Conservation (phyloP, 2,329 filamentous ascomycete genomes). For the Thelonectria olida region DNA sequence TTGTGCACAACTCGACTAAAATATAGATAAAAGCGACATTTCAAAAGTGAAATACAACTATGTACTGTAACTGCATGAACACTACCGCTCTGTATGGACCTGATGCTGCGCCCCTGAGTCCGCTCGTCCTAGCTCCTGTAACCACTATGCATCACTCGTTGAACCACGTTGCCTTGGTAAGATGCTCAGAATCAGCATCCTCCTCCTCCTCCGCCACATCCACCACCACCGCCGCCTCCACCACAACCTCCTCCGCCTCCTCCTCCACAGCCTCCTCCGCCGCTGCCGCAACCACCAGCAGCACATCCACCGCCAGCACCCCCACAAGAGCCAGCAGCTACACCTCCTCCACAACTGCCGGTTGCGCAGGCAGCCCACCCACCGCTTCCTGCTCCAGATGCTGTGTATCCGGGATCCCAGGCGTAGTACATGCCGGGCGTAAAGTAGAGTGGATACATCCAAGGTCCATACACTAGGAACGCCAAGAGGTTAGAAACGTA, state of each 20-base stretch:
- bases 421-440: slow-evolving; percentile 57
- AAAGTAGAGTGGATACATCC: slow-evolving; percentile 53
- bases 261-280: slow-evolving; percentile 22
- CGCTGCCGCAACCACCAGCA: slow-evolving; percentile 30
- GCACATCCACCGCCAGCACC: slow-evolving; percentile 47
- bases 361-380: slow-evolving; percentile 50
- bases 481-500: accelerated
- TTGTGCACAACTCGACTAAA: too few relatives aligned
- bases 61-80: too few relatives aligned
- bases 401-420: slow-evolving; percentile 49
- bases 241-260: slow-evolving; percentile 24
- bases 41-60: too few relatives aligned
- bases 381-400: slow-evolving; percentile 45
- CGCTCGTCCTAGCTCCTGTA: too few relatives aligned
- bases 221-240: slow-evolving; percentile 30
- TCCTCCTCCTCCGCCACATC: slow-evolving; percentile 21
- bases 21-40: too few relatives aligned
- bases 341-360: slow-evolving; percentile 60
- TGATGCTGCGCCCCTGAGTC: neutral
- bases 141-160: too few relatives aligned
- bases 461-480: slow-evolving; percentile 55
- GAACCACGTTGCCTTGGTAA: too few relatives aligned
- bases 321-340: slow-evolving; percentile 52
- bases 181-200: neutral
- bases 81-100: neutral